These are phyloP conservation scores for Exophiala dermatitidis DNA, from an alignment of 2,329 filamentous ascomycete species.

Conservation along the genomic window DNA sequence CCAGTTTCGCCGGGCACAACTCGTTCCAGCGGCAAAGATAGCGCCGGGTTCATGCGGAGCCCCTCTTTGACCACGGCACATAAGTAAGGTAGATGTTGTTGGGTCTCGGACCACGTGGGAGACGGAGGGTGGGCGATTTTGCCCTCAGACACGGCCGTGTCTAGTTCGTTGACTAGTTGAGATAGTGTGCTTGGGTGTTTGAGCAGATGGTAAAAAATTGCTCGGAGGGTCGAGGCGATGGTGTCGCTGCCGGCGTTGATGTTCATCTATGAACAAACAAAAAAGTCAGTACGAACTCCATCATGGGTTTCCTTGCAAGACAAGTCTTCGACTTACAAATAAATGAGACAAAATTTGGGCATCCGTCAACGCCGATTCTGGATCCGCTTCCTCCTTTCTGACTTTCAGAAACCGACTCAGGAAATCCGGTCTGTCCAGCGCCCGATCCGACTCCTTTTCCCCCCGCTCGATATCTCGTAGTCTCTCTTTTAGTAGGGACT, in stretches of 20 bases:
- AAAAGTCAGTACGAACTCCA: not conserved
- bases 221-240: slow-evolving; percentile 64
- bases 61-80: slow-evolving; percentile 35
- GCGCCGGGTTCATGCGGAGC: slow-evolving; percentile 33
- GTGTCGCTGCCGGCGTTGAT: slow-evolving; percentile 64
- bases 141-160: slow-evolving; percentile 20
- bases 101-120: slow-evolving; percentile 29
- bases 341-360: slow-evolving; percentile 20
- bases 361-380: slow-evolving; percentile 19
- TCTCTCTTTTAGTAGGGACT: too few species aligned
- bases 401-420: slow-evolving; percentile 26
- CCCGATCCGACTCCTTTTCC: slow-evolving; percentile 7
- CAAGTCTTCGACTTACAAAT: slow-evolving; percentile 11
- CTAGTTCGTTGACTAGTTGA: slow-evolving; percentile 29
- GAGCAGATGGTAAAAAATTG: slow-evolving; percentile 68
- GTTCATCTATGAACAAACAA: slow-evolving; percentile 24
- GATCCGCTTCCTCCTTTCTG: slow-evolving; percentile 15
- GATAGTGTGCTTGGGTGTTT: slow-evolving; percentile 46
- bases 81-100: slow-evolving; percentile 31
- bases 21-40: slow-evolving; percentile 33
- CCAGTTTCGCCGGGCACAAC: slow-evolving; percentile 27
- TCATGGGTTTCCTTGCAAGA: not conserved
- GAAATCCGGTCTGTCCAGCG: slow-evolving; percentile 23
- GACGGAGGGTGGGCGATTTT: slow-evolving; percentile 27
- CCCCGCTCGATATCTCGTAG: slow-evolving; percentile 12